phyloP scores from a whole-genome alignment of 1,284 basidiomycete species.

The Cryptococcus maquisensis region DNA sequence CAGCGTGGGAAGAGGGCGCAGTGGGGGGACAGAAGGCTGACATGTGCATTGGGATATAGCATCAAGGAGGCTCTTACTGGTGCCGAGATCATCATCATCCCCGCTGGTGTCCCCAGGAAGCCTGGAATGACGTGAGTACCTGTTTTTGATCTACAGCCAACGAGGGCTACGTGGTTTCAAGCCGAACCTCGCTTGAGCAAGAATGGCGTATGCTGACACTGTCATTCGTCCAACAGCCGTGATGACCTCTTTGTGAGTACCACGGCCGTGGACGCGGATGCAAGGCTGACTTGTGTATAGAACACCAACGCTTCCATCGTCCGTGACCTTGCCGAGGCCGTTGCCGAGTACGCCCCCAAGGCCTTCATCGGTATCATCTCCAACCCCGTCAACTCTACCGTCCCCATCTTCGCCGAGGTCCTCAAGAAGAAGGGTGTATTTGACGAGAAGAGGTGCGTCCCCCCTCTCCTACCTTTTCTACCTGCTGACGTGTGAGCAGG shows the following conservation, averaged over 20 bases:
- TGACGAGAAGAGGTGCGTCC: constrained; percentile 73
- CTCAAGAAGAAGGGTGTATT: constrained; percentile 89
- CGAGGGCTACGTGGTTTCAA: neutral
- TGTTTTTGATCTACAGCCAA: neutral
- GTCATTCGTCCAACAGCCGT: constrained; percentile 26
- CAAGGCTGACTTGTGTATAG: constrained; percentile 6
- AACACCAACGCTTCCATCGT: constrained; percentile 92
- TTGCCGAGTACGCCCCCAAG: constrained; percentile 80
- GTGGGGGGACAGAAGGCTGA: neutral
- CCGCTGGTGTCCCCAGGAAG: constrained; percentile 95
- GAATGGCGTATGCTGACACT: neutral
- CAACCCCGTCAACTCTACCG: constrained; percentile 95
- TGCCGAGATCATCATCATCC: constrained; percentile 89
- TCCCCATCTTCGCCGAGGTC: constrained; percentile 92
- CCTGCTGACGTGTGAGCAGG: constrained; percentile 48
- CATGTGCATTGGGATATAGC: constrained; percentile 48
- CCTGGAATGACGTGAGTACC: constrained; percentile 79
- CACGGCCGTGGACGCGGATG: neutral
- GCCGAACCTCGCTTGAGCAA: too few relatives aligned
- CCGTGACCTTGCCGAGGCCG: constrained; percentile 82
- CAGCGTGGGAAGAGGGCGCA: constrained; percentile 47
- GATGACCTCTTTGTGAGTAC: constrained; percentile 47
- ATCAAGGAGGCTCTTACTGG: constrained; percentile 77
- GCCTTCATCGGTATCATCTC: constrained; percentile 94
- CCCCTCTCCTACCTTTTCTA: too few relatives aligned